phyloP scores from a whole-genome alignment of 345 rosid species.

The Carallia brachiata region DNA sequence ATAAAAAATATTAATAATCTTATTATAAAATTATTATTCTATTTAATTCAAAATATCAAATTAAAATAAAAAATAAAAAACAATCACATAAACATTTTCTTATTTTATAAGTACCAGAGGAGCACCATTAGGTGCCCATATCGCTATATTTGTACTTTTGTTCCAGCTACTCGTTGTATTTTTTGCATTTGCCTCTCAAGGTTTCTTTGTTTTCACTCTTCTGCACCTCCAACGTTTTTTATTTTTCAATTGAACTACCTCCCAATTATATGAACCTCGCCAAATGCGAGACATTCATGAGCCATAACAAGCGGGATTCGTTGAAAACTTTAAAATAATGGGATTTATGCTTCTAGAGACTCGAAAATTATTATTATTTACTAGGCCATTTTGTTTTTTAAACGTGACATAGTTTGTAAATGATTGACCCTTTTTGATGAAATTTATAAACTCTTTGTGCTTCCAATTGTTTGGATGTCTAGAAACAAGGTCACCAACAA shows the following conservation, averaged over 20 bases:
- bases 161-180: constrained; percentile 20
- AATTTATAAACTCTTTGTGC: neutral
- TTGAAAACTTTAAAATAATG: too few species aligned
- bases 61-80: too few species aligned
- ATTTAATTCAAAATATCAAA: too few species aligned
- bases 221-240: neutral
- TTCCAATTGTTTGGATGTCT: neutral
- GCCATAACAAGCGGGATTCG: too few species aligned
- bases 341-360: too few species aligned
- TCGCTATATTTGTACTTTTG: constrained; percentile 42
- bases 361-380: too few species aligned
- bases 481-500: neutral
- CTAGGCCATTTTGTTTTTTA: too few species aligned
- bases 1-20: too few species aligned
- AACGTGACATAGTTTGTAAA: neutral
- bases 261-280: neutral
- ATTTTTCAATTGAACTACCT: neutral
- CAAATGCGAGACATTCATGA: too few species aligned
- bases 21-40: too few species aligned
- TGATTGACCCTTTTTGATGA: neutral
- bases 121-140: constrained; percentile 41
- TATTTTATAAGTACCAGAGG: too few species aligned
- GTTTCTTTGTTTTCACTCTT: constrained; percentile 10
- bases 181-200: constrained; percentile 1
- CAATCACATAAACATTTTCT: too few species aligned